Percentiles rank a stretch among this genome's conserved stretches.
Evolutionary conservation across 2,329 filamentous ascomycete genomes (phyloP).

Genomic region (Coniochaeta prunicola): DNA sequence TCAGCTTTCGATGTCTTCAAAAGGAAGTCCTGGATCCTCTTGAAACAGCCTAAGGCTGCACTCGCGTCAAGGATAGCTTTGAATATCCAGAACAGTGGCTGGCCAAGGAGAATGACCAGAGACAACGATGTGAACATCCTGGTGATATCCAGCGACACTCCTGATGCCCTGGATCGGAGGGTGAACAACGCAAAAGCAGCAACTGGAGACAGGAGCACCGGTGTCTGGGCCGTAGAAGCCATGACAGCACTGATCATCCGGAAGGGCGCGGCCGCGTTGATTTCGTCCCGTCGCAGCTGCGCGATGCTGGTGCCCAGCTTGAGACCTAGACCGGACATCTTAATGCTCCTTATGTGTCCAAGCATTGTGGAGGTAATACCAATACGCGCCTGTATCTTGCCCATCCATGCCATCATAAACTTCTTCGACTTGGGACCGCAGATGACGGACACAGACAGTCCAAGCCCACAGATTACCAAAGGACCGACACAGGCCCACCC

Average conservation of each 20-base stretch:
- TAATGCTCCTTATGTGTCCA: conserved; percentile 36
- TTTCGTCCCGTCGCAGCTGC: conserved; percentile 18
- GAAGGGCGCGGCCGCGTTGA: conserved; percentile 6
- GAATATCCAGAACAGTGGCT: background rate
- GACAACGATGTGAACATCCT: background rate
- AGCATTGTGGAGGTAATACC: conserved; percentile 31
- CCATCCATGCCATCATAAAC: conserved; percentile 28
- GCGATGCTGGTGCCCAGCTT: conserved; percentile 18
- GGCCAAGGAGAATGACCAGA: background rate
- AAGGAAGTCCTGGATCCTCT: background rate
- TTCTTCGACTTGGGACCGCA: background rate
- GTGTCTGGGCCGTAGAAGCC: background rate
- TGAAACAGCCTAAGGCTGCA: background rate
- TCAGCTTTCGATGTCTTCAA: background rate
- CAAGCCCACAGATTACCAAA: conserved; percentile 10
- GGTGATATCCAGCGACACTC: background rate
- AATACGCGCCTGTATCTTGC: conserved; percentile 34
- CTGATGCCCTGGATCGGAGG: background rate
- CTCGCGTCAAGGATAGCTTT: background rate
- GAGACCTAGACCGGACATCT: conserved; percentile 29
- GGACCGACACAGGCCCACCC: conserved; percentile 18
- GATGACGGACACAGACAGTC: background rate
- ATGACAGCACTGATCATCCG: background rate
- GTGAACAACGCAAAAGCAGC: background rate
- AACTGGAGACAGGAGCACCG: background rate